Percentiles rank a stretch among this genome's conserved stretches.
Evolutionary conservation across 306 rosid genomes (phyloP).

Genomic region (Fragaria vesca): DNA sequence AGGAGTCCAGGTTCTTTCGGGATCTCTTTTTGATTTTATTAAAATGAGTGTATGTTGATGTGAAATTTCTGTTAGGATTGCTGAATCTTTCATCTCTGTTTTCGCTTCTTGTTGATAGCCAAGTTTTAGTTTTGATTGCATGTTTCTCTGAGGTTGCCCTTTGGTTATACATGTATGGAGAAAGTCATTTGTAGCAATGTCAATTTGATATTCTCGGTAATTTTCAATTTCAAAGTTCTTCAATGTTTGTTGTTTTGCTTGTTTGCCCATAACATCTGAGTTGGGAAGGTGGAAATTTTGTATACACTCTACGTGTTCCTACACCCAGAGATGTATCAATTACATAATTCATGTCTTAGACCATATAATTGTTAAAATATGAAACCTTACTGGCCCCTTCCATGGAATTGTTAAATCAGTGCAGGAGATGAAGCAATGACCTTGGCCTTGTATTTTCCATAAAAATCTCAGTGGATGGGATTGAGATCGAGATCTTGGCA

Average conservation of each 20-base stretch:
- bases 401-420: neutral
- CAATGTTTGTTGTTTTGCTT: neutral
- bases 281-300: neutral
- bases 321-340: too few species aligned
- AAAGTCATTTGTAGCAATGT: neutral
- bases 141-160: neutral
- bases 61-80: neutral
- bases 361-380: too few species aligned
- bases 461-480: conserved; percentile 77
- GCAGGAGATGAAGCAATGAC: conserved; percentile 23
- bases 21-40: neutral
- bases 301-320: neutral
- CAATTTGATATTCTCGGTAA: neutral
- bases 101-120: neutral
- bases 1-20: neutral
- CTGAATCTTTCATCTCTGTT: neutral
- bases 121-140: neutral
- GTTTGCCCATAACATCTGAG: neutral
- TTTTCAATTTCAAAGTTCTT: neutral
- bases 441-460: conserved; percentile 91
- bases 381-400: neutral
- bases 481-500: conserved; percentile 63
- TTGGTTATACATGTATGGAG: neutral
- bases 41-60: neutral
- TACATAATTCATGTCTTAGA: neutral